Evolutionary conservation across 2,329 filamentous ascomycete genomes (phyloP), one percentile per base, ranked within the genome.

Genomic region (Arthrobotrys entomopaga): DNA sequence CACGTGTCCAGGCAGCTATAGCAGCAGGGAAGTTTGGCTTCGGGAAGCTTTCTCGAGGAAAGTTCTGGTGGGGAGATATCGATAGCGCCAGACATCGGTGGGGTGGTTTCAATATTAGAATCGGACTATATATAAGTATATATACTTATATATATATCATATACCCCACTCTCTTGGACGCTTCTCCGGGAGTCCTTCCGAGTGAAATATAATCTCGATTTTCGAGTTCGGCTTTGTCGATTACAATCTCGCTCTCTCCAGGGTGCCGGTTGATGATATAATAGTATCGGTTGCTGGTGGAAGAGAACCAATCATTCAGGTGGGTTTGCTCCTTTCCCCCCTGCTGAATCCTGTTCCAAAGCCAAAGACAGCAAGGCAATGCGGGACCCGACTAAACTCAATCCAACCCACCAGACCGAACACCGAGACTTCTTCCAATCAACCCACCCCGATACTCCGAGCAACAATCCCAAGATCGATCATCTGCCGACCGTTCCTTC

Each of bases 341-440:
- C 29, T 34, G 29, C 10, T 46, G 16, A 46, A n/a, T 1, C 52
- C 66, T n/a, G n/a, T n/a, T n/a, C n/a, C n/a, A n/a, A n/a, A n/a
- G n/a, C n/a, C 52, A 24, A 64, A 64, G 59, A 71, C 66, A 71
- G 66, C 66, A 60, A 53, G 26, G 67, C 66, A 58, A 72, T 72
- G 67, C 60, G 67, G 67, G 67, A 72, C 67, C 63, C 52, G 56
- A 53, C 43, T 53, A 53, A 7, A 57, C 29, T 34, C 52, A 43
- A 42, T 57, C 29, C 29, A 46, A 48, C 15, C 38, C 60, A 59
- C 49, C 57, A 52, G 19, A 59, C 56, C 40, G 40, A 57, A 46
- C 16, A 46, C 16, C 42, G 5, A 19, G 16, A n/a, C 42, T 2
- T 70, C 67, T 49, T 49, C 40, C 48, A 16, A 46, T 54, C 52